Conservation (phyloP, 768 basidiomycete species). For the Phlebiopsis flavidoalba region DNA sequence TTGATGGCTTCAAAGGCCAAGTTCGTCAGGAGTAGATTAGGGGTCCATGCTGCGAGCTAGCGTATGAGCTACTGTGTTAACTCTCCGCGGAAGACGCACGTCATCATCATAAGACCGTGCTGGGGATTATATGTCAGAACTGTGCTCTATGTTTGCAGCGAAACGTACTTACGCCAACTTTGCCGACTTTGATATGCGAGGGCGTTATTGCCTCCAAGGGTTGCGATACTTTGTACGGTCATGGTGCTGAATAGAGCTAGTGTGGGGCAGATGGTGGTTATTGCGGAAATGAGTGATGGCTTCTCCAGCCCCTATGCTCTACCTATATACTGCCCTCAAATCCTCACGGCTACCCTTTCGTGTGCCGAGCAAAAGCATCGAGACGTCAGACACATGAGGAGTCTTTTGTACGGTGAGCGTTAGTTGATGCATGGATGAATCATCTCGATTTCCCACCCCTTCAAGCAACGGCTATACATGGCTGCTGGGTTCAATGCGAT, state of each 20-base stretch:
- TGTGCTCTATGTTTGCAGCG: constrained; percentile 11
- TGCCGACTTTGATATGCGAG: constrained; percentile 30
- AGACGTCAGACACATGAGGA: too few relatives aligned
- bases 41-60: constrained; percentile 30
- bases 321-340: too few relatives aligned
- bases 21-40: constrained; percentile 45
- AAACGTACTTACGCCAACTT: constrained; percentile 32
- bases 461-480: too few relatives aligned
- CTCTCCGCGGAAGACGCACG: constrained; percentile 27
- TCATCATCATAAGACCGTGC: constrained; percentile 58
- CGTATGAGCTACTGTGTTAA: not conserved
- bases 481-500: too few relatives aligned
- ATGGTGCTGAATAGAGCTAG: not conserved
- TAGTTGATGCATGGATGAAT: too few relatives aligned
- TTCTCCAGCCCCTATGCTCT: too few relatives aligned
- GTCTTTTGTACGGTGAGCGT: too few relatives aligned
- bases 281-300: not conserved
- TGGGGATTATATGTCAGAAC: not conserved
- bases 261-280: not conserved
- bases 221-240: constrained; percentile 28
- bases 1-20: constrained; percentile 60
- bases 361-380: too few relatives aligned
- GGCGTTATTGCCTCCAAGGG: constrained; percentile 37
- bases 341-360: too few relatives aligned
- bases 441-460: too few relatives aligned